Evolutionary conservation across 306 rosid genomes (phyloP).

Genomic region (Aeschynomene evenia): DNA sequence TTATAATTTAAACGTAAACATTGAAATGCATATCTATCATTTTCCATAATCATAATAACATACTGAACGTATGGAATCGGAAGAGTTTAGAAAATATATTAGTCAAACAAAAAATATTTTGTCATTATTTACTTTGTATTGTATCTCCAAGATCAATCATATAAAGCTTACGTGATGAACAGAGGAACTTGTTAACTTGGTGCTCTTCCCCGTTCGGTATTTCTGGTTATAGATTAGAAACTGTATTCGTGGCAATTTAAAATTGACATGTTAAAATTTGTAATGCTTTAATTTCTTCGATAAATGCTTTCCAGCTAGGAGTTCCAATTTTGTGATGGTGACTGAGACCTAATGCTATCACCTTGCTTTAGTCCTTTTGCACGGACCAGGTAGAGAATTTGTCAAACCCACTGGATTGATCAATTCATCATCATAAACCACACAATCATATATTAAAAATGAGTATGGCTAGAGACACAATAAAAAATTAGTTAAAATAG

Average conservation of each 20-base stretch:
- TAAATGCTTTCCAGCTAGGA: constrained; percentile 36
- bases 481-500: too few species aligned
- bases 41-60: too few species aligned
- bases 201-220: not conserved
- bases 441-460: too few species aligned
- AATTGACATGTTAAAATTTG: constrained; percentile 16
- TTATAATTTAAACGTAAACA: too few species aligned
- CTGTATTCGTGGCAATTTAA: not conserved
- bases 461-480: too few species aligned
- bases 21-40: too few species aligned
- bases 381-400: not conserved
- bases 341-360: constrained; percentile 49
- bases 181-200: not conserved
- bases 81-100: not conserved
- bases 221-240: not conserved
- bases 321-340: constrained; percentile 34
- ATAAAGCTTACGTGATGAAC: not conserved
- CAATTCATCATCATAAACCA: not conserved
- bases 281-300: constrained; percentile 1
- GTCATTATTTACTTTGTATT: not conserved
- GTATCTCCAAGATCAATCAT: not conserved
- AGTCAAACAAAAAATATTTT: not conserved
- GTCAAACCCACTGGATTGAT: not conserved
- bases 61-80: not conserved
- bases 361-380: not conserved